These are phyloP conservation scores for Fraxinus paxiana DNA, from an alignment of 305 asterid species.

Conservation along the genomic window DNA sequence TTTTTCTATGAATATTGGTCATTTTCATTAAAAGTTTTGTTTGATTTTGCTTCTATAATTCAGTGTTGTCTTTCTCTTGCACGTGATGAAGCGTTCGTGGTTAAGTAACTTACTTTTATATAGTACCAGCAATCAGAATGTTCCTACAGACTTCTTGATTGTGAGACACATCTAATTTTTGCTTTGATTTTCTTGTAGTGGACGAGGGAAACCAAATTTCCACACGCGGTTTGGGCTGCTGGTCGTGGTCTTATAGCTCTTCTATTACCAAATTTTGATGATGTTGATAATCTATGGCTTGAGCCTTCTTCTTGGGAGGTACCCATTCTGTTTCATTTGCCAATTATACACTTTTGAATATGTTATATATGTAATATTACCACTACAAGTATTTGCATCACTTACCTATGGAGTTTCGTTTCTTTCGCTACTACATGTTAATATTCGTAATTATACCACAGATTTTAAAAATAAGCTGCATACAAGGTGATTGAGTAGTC, in stretches of 20 bases:
- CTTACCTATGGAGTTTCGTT: constrained; percentile 8
- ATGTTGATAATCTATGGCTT: constrained; percentile 89
- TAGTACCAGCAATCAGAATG: background rate
- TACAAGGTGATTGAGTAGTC: background rate
- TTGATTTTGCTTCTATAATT: background rate
- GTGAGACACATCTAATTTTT: constrained; percentile 6
- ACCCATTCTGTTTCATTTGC: constrained; percentile 26
- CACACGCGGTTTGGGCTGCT: constrained; percentile 98
- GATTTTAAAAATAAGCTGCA: background rate
- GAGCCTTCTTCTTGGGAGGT: constrained; percentile 98
- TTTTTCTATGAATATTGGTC: background rate
- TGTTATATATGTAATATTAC: constrained; percentile 9
- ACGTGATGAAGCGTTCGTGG: background rate
- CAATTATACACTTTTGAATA: constrained; percentile 9
- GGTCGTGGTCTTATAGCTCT: constrained; percentile 90
- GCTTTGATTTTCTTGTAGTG: constrained; percentile 46
- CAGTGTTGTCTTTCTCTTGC: background rate
- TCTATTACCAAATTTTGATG: constrained; percentile 82
- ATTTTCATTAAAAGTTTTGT: background rate
- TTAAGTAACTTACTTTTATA: background rate
- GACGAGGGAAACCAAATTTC: constrained; percentile 78
- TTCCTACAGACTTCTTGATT: background rate
- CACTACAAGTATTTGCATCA: background rate
- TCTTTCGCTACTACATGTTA: background rate
- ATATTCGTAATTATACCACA: constrained; percentile 1